Conservation (phyloP, 495 filamentous ascomycete species). For the Aspergillus biplanus region DNA sequence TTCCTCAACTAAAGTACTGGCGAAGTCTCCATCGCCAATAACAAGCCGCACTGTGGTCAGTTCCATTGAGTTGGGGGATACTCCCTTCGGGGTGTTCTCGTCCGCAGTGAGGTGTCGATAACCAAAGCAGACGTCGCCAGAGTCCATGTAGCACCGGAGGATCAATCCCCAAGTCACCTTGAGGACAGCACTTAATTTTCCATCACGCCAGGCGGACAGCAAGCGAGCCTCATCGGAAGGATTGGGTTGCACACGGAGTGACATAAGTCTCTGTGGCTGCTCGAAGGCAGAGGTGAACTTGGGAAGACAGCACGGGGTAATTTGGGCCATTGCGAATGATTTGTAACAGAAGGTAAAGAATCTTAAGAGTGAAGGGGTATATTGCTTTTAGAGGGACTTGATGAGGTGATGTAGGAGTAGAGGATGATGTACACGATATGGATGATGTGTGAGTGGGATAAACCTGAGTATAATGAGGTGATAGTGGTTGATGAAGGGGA, state of each 20-base stretch:
- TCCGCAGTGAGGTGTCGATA: background rate
- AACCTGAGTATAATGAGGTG: too few relatives aligned
- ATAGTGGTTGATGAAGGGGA: background rate
- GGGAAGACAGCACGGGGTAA: conserved; percentile 12
- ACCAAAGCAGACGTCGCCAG: conserved; percentile 5
- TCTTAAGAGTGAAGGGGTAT: background rate
- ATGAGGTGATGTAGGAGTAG: background rate
- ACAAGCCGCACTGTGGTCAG: conserved; percentile 2
- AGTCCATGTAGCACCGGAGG: conserved; percentile 4
- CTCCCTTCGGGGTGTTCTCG: background rate
- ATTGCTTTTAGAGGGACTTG: background rate
- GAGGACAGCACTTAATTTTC: background rate
- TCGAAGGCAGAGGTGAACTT: background rate
- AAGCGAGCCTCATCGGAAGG: conserved; percentile 5
- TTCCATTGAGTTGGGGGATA: background rate
- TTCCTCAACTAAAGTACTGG: conserved; percentile 7
- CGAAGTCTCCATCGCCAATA: conserved; percentile 9
- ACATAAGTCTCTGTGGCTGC: background rate
- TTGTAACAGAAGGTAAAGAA: background rate
- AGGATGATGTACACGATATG: background rate
- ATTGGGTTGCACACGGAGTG: background rate
- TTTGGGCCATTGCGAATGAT: conserved; percentile 6
- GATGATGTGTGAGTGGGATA: too few relatives aligned
- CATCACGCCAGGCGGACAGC: conserved; percentile 1
- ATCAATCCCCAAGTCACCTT: conserved; percentile 11